phyloP scores from a whole-genome alignment of 371 early-diverging fungal species.

The Mucor saturninus region DNA sequence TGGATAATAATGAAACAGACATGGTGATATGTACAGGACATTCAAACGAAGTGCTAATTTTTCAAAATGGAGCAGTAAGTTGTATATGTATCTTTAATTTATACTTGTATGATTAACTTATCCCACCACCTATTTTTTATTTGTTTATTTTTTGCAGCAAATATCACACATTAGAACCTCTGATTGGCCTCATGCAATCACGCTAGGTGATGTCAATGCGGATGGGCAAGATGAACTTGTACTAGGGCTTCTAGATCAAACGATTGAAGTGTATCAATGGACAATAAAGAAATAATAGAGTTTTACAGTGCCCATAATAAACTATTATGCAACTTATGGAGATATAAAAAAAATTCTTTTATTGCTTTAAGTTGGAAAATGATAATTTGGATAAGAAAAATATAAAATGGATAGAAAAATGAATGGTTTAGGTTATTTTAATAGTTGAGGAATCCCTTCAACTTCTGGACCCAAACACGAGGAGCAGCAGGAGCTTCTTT shows the following conservation, averaged over 20 bases:
- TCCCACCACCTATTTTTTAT: too few relatives aligned
- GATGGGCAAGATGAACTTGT: conserved; percentile 54
- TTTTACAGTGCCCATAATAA: too few relatives aligned
- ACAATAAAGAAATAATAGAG: neutral
- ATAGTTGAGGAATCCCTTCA: conserved; percentile 5
- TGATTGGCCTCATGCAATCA: conserved; percentile 52
- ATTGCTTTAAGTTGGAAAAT: conserved; percentile 3
- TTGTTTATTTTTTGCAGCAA: conserved; percentile 23
- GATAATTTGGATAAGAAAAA: neutral
- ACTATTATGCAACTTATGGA: too few relatives aligned
- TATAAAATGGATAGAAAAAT: neutral
- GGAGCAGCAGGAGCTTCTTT: conserved; percentile 26
- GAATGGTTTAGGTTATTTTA: neutral
- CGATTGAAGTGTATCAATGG: conserved; percentile 49
- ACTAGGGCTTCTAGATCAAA: conserved; percentile 46
- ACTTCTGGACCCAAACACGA: conserved; percentile 21
- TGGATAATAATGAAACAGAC: conserved; percentile 40
- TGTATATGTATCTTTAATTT: neutral
- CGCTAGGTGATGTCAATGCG: conserved; percentile 50
- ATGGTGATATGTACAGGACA: conserved; percentile 53
- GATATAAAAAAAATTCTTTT: conserved; percentile 7
- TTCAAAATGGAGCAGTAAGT: conserved; percentile 46
- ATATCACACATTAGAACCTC: conserved; percentile 36
- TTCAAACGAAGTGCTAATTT: conserved; percentile 38
- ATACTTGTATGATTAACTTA: too few relatives aligned